Conservation (phyloP, 805 yeast genomes). For the Teunomyces kruisii region DNA sequence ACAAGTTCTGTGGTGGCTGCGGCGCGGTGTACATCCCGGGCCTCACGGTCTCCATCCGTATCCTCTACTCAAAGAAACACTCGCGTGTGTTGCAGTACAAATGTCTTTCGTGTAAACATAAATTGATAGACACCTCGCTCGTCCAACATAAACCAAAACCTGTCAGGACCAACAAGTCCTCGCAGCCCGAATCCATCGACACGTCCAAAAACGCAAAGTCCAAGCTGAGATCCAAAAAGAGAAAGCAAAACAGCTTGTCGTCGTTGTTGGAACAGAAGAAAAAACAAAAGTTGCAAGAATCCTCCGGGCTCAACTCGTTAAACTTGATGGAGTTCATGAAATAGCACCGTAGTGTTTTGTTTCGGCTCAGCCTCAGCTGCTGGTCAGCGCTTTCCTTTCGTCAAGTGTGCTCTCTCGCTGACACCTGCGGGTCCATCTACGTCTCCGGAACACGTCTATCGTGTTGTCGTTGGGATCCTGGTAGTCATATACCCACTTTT, state of each 20-base stretch:
- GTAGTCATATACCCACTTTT: slow-evolving; percentile 83
- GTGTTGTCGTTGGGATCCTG: not conserved
- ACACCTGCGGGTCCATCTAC: slow-evolving; percentile 64
- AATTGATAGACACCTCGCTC: slow-evolving; percentile 7
- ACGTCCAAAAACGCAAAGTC: slow-evolving; percentile 1
- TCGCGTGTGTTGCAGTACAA: slow-evolving; percentile 11
- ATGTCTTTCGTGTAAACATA: slow-evolving; percentile 21
- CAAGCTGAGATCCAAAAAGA: slow-evolving; percentile 33
- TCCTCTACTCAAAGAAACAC: slow-evolving; percentile 15
- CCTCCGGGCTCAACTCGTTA: slow-evolving; percentile 31
- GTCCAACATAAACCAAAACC: slow-evolving; percentile 4
- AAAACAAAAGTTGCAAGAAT: slow-evolving; percentile 30
- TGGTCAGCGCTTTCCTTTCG: not conserved
- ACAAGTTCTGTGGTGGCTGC: slow-evolving; percentile 31
- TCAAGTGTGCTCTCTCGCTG: slow-evolving; percentile 9
- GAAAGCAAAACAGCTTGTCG: slow-evolving; percentile 45
- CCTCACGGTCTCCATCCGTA: slow-evolving; percentile 22
- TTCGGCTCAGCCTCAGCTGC: not conserved
- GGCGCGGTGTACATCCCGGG: slow-evolving; percentile 37
- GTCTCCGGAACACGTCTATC: slow-evolving; percentile 49
- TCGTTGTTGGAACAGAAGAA: slow-evolving; percentile 44
- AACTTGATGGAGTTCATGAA: slow-evolving; percentile 43
- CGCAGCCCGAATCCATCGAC: not conserved
- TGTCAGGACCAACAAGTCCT: slow-evolving; percentile 5
- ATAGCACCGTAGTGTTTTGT: no score